A percentile compares a stretch with the other conserved stretches of the same genome.
Conservation (phyloP, 495 filamentous ascomycete species). For the Cairneyella variabilis region DNA sequence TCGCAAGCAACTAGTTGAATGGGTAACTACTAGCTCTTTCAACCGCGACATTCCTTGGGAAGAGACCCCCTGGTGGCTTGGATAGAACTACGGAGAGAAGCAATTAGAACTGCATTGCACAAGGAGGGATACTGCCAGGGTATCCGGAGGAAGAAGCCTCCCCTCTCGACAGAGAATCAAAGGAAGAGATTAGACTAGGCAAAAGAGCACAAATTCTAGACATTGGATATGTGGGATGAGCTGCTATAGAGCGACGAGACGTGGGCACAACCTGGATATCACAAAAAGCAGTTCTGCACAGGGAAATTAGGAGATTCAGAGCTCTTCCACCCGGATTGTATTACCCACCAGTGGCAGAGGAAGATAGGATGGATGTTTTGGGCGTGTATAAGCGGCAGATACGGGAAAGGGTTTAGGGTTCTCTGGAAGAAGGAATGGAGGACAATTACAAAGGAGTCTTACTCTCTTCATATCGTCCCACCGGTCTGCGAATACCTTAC, state of each 20-base stretch:
- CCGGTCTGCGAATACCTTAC: conserved; percentile 16
- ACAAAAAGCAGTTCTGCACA: not conserved
- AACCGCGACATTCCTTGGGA: not conserved
- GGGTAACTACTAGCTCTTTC: not conserved
- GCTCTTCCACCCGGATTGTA: conserved; percentile 13
- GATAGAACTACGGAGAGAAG: not conserved
- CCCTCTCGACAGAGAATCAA: conserved; percentile 12
- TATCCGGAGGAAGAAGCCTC: conserved; percentile 25
- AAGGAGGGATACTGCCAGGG: conserved; percentile 28
- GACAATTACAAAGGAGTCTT: conserved; percentile 21
- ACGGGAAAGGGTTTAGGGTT: conserved; percentile 23
- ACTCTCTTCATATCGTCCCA: conserved; percentile 23
- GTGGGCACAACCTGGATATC: conserved; percentile 7
- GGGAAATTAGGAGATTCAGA: conserved; percentile 1
- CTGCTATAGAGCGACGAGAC: conserved; percentile 32
- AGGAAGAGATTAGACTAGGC: conserved; percentile 15
- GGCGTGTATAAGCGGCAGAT: conserved; percentile 18
- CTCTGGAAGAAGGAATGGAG: conserved; percentile 35
- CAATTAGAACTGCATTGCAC: conserved; percentile 22
- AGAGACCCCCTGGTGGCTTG: not conserved
- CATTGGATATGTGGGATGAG: conserved; percentile 20
- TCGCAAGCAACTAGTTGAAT: not conserved
- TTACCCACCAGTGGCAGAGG: conserved; percentile 16
- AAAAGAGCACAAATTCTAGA: conserved; percentile 15
- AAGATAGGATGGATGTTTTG: conserved; percentile 28